Conservation (phyloP, 768 basidiomycete genomes). For the Termitomyces sp. region DNA sequence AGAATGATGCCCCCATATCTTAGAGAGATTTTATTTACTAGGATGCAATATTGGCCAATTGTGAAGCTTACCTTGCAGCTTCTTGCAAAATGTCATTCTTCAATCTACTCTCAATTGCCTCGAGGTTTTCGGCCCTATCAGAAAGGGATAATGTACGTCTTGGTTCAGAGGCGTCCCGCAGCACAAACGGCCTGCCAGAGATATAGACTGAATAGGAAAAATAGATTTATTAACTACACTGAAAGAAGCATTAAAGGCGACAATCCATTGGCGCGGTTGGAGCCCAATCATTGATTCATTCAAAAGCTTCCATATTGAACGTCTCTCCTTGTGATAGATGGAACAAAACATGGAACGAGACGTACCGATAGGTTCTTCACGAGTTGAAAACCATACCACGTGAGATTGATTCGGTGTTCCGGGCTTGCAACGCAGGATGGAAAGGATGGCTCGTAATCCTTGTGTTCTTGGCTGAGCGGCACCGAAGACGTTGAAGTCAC, state of each 20-base stretch:
- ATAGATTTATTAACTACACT: conserved; percentile 5
- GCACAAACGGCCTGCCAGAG: conserved; percentile 87
- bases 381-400: conserved; percentile 93
- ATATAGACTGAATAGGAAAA: conserved; percentile 58
- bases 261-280: neutral
- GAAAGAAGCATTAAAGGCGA: neutral
- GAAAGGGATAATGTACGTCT: conserved; percentile 74
- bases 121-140: conserved; percentile 91
- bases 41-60: neutral
- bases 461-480: conserved; percentile 93
- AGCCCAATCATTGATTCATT: neutral
- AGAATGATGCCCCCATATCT: conserved; percentile 88
- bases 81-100: conserved; percentile 91
- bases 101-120: conserved; percentile 84
- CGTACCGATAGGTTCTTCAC: conserved; percentile 92
- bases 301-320: neutral
- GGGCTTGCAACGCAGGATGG: conserved; percentile 73
- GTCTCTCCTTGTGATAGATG: neutral
- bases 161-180: conserved; percentile 83
- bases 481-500: conserved; percentile 87
- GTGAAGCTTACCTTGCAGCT: conserved; percentile 48
- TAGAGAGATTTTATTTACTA: neutral
- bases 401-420: conserved; percentile 56
- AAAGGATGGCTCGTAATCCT: conserved; percentile 86
- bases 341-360: conserved; percentile 4